phyloP scores from a whole-genome alignment of 1,284 basidiomycete genomes.

The Phellopilus nigrolimitatus region DNA sequence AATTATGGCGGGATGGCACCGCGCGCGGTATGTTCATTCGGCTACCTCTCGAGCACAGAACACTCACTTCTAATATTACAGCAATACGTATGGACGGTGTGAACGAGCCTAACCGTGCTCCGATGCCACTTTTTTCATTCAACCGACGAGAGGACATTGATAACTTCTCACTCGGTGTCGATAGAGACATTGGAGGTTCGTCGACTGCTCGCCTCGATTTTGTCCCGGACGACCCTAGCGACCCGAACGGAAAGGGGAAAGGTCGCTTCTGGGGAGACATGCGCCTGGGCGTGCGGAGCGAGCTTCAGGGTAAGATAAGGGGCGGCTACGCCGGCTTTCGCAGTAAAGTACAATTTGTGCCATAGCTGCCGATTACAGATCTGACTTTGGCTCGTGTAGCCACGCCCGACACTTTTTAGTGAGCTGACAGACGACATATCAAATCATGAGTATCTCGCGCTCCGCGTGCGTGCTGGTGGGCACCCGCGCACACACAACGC shows the following conservation, averaged over 20 bases:
- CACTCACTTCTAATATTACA: conserved; percentile 28
- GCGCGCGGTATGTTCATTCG: conserved; percentile 7
- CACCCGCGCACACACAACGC: conserved; percentile 67
- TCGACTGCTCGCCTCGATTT: conserved; percentile 68
- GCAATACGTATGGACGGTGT: conserved; percentile 72
- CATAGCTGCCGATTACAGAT: background rate
- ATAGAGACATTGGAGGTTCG: conserved; percentile 83
- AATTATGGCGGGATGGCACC: conserved; percentile 14
- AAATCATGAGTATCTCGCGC: conserved; percentile 69
- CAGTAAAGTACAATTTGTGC: conserved; percentile 49
- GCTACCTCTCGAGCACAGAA: background rate
- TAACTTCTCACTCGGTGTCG: conserved; percentile 72
- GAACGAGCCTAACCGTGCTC: conserved; percentile 49
- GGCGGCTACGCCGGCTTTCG: conserved; percentile 84
- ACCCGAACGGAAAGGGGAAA: conserved; percentile 40
- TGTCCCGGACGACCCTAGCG: conserved; percentile 40
- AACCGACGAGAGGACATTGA: conserved; percentile 53
- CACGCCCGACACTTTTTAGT: conserved; percentile 74
- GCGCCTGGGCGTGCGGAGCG: conserved; percentile 35
- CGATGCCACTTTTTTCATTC: conserved; percentile 61
- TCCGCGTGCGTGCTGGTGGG: conserved; percentile 70
- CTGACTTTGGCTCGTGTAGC: conserved; percentile 35
- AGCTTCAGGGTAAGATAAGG: conserved; percentile 55
- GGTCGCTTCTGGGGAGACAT: conserved; percentile 74
- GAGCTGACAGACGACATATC: conserved; percentile 78